A percentile compares a stretch with the other conserved stretches of the same genome.
Evolutionary conservation across 805 yeast species (phyloP).

Genomic region (Myxozyma mucilagina): DNA sequence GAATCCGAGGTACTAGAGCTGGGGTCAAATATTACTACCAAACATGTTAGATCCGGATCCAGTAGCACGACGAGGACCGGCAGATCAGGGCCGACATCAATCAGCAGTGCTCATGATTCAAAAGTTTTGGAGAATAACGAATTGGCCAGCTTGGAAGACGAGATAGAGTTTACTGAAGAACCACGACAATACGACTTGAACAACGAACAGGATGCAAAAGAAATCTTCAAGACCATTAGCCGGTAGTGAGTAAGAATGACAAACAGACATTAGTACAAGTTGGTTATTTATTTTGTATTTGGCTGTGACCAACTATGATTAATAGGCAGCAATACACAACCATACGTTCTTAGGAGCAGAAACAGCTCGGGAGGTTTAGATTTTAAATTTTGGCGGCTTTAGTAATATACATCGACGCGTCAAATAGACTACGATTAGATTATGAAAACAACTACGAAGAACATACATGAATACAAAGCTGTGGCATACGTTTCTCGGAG

Average conservation of each 20-base stretch:
- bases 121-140: too few relatives aligned
- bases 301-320: neutral
- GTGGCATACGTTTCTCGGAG: too few relatives aligned
- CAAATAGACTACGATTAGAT: too few relatives aligned
- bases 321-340: neutral
- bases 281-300: too few relatives aligned
- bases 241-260: neutral
- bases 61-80: neutral
- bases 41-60: neutral
- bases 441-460: too few relatives aligned
- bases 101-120: too few relatives aligned
- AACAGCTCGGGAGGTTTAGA: too few relatives aligned
- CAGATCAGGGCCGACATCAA: neutral
- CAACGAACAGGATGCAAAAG: constrained; percentile 13
- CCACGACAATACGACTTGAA: constrained; percentile 5
- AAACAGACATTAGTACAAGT: neutral
- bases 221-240: constrained; percentile 3
- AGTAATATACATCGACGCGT: too few relatives aligned
- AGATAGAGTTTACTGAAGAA: neutral
- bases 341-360: too few relatives aligned
- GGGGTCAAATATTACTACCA: neutral
- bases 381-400: too few relatives aligned
- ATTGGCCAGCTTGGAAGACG: neutral
- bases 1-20: constrained; percentile 4
- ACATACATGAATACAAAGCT: too few relatives aligned